A percentile compares a stretch with the other conserved stretches of the same genome.
These are phyloP conservation scores for Chamaenerion angustifolium DNA, from an alignment of 345 rosid species.

Conservation along the genomic window DNA sequence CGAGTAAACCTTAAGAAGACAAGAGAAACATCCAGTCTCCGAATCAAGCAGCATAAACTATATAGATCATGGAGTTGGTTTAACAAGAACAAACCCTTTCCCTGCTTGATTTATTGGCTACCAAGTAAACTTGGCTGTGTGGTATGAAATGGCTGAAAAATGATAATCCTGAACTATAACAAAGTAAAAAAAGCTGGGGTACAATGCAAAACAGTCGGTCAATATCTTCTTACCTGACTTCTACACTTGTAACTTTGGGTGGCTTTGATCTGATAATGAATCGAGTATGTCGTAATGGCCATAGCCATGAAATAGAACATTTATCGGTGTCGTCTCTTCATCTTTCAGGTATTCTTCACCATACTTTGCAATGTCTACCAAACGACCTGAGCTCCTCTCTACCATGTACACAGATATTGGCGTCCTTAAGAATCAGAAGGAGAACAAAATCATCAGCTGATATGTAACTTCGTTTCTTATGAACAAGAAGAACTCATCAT, in stretches of 20 bases:
- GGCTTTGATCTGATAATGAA: constrained; percentile 15
- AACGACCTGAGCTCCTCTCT: constrained; percentile 29
- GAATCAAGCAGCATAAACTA: not conserved
- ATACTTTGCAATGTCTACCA: constrained; percentile 43
- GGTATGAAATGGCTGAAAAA: not conserved
- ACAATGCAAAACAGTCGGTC: no score
- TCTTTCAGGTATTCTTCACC: constrained; percentile 48
- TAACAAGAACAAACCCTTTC: not conserved
- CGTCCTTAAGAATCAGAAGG: constrained; percentile 21
- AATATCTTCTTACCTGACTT: constrained; percentile 7
- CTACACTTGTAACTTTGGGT: constrained; percentile 17
- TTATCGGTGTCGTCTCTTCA: constrained; percentile 25
- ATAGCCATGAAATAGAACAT: constrained; percentile 59
- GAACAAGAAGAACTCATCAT: no score
- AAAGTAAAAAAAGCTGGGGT: not conserved
- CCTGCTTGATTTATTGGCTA: not conserved
- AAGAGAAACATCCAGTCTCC: not conserved
- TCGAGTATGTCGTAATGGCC: constrained; percentile 69
- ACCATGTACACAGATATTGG: constrained; percentile 47
- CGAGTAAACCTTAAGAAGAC: no score
- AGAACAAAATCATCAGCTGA: no score
- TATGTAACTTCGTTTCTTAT: no score
- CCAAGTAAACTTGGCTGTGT: not conserved
- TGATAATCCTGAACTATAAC: constrained; percentile 1
- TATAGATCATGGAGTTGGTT: not conserved